Evolutionary conservation across 306 rosid species (phyloP).

Genomic region (Quercus parvula): DNA sequence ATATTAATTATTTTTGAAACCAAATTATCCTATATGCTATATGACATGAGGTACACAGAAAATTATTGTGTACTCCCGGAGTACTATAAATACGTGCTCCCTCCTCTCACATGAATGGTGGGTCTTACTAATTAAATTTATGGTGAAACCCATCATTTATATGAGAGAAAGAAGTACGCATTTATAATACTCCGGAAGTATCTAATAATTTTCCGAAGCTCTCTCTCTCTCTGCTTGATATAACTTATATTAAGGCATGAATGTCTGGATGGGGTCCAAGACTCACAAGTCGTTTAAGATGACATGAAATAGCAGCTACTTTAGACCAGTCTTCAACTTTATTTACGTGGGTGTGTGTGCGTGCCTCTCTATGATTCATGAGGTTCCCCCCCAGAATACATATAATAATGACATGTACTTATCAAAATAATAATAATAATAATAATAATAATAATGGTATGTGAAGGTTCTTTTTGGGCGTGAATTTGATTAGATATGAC

Average conservation of each 20-base stretch:
- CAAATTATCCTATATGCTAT: background rate
- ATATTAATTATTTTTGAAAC: no score
- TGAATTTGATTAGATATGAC: background rate
- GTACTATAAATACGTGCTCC: no score
- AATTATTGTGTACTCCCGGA: no score
- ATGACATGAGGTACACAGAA: no score
- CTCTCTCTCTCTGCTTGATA: background rate
- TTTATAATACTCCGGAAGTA: no score
- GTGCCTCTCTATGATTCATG: background rate
- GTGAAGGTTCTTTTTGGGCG: constrained; percentile 10
- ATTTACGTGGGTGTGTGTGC: background rate
- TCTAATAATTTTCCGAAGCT: no score
- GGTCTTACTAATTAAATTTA: no score
- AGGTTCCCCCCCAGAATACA: background rate
- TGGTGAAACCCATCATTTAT: no score
- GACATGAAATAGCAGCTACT: constrained; percentile 7
- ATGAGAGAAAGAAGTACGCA: no score
- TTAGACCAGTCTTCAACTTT: background rate
- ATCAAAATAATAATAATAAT: background rate
- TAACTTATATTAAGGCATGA: background rate
- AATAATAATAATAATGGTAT: background rate
- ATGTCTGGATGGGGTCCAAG: background rate
- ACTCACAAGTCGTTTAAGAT: background rate
- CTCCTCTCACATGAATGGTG: no score
- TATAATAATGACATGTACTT: background rate